Evolutionary conservation across 176 grass and related monocot species (phyloP), one percentile per base, ranked within the genome.

Genomic region (Oryza meridionalis): DNA sequence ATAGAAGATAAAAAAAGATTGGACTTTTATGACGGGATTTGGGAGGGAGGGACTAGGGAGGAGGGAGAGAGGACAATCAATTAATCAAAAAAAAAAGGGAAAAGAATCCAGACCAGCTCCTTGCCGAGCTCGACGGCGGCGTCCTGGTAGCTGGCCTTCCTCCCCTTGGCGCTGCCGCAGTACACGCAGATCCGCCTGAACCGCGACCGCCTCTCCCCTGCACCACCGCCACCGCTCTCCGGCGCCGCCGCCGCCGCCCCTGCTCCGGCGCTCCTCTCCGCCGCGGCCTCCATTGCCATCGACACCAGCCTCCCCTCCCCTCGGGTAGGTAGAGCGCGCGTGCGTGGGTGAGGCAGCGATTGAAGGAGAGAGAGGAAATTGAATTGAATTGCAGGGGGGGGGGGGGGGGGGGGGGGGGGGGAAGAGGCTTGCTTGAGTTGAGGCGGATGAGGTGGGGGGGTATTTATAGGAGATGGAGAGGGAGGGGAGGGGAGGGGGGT

Each of bases 101-200:
- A 6, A 37, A 37, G 5, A 37, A 4, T 42, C 42, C 73, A 2
- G 29, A 97, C 94, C 92, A 97, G 83, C 77, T 97, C 83, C 67
- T 87, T 88, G 75, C 94, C 94, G 72, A 97, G 92, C 80, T 97
- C 89, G 65, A 97, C 83, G 63, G 94, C 94, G 70, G 94, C 94
- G 51, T 90, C 85, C 84, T 94, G 91, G 85, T 97, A 97, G 78
- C 87, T 94, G 2, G 82, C 51, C 80, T 97, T 97, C 14, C 87
- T 84, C 55, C 94, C 94, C 71, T 87, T 88, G 21, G 90, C 82
- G 86, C 89, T 97, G 59, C 94, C 94, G 76, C 94, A 97, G 83
- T 92, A 97, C 14, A 97, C 94, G 80, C 94, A 97, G 75, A 97
- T 97, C 83, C 92, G 89, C 35, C 49, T 63, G 83, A 97, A 97